Percentiles rank a stretch among this genome's conserved stretches.
Evolutionary conservation across 75 land plant species (phyloP).

Genomic region (Azolla pinnata): DNA sequence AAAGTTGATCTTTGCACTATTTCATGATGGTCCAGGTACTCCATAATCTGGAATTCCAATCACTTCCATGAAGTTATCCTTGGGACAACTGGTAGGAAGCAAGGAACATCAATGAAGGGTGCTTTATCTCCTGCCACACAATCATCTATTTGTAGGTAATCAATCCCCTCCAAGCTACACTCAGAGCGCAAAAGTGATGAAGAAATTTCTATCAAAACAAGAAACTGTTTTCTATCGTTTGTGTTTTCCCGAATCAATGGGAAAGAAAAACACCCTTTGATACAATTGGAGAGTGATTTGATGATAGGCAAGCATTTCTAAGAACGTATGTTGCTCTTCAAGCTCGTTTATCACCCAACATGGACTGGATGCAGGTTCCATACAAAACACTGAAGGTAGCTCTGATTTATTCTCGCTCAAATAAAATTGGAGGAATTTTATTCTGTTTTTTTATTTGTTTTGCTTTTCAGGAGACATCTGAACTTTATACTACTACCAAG

Average conservation of each 20-base stretch:
- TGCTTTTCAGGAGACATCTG: background rate
- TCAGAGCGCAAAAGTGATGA: background rate
- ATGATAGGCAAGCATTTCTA: background rate
- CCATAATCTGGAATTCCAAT: slow-evolving; percentile 78
- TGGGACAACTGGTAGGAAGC: slow-evolving; percentile 93
- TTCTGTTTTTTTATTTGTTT: background rate
- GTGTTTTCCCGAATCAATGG: background rate
- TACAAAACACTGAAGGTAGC: background rate
- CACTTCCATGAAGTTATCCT: slow-evolving; percentile 85
- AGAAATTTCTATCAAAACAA: background rate
- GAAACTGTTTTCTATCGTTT: background rate
- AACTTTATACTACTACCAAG: background rate
- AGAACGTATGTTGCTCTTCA: background rate
- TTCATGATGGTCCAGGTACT: slow-evolving; percentile 42
- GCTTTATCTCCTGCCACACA: slow-evolving; percentile 65
- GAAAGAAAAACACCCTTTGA: background rate
- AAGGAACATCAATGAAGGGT: slow-evolving; percentile 90
- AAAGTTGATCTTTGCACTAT: background rate
- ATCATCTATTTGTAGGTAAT: slow-evolving; percentile 81
- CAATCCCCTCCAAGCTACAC: background rate
- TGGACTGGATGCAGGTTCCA: background rate
- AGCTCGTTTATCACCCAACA: background rate
- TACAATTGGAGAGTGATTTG: background rate
- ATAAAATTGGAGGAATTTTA: background rate
- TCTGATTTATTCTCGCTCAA: background rate